Evolutionary conservation across 345 rosid genomes (phyloP).

Genomic region (Cardamine resedifolia): DNA sequence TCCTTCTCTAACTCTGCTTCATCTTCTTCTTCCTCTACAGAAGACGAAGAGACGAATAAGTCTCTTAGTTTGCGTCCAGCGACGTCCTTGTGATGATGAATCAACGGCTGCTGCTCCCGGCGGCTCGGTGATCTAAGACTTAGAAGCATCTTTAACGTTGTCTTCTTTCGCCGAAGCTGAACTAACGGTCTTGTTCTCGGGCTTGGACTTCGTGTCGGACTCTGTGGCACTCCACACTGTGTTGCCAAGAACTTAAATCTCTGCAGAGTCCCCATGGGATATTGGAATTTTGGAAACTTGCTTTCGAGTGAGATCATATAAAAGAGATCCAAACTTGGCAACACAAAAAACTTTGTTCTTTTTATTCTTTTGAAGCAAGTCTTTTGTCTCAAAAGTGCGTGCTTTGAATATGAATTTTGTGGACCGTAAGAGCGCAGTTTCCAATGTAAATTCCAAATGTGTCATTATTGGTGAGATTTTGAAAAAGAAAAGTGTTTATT

Average conservation of each 20-base stretch:
- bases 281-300: slow-evolving; percentile 27
- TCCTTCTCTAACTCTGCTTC: neutral
- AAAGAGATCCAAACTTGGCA: slow-evolving; percentile 45
- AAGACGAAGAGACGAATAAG: slow-evolving; percentile 57
- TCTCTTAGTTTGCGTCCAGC: slow-evolving; percentile 58
- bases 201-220: slow-evolving; percentile 72
- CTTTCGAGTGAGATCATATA: slow-evolving; percentile 39
- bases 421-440: slow-evolving; percentile 30
- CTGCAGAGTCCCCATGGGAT: slow-evolving; percentile 69
- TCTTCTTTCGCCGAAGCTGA: slow-evolving; percentile 65
- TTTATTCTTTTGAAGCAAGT: slow-evolving; percentile 38
- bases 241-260: slow-evolving; percentile 82
- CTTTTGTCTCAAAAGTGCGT: slow-evolving; percentile 40
- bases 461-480: slow-evolving; percentile 33
- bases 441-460: slow-evolving; percentile 33
- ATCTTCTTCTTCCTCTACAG: slow-evolving; percentile 25
- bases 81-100: slow-evolving; percentile 34
- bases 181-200: slow-evolving; percentile 79
- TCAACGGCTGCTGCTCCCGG: slow-evolving; percentile 32
- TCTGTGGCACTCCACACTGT: slow-evolving; percentile 79
- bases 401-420: slow-evolving; percentile 61
- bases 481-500: slow-evolving; percentile 19
- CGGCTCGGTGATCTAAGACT: slow-evolving; percentile 45
- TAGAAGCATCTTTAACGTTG: slow-evolving; percentile 74
- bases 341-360: slow-evolving; percentile 25